phyloP scores from a whole-genome alignment of 352 stramenopile genomes.

The Chrysophaeum taylorii region DNA sequence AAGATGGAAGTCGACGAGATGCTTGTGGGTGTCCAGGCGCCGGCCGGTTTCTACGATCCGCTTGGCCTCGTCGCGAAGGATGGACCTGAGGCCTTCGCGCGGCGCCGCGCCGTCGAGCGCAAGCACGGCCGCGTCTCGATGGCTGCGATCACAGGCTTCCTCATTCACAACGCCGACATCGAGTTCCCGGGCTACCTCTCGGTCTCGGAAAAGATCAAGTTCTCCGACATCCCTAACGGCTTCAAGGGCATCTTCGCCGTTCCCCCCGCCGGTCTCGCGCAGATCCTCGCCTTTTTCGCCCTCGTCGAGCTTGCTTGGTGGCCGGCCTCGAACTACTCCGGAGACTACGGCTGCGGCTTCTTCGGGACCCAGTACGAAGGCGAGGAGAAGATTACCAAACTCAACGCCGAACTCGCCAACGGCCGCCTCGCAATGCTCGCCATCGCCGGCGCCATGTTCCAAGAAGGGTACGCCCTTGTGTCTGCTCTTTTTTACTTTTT shows the following conservation, averaged over 20 bases:
- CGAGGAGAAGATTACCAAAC: slow-evolving; percentile 32
- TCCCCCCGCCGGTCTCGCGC: slow-evolving; percentile 13
- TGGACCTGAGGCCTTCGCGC: slow-evolving; percentile 37
- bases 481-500: too few species aligned
- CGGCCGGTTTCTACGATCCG: slow-evolving; percentile 27
- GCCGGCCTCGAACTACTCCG: slow-evolving; percentile 35
- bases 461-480: too few species aligned
- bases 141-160: slow-evolving; percentile 36
- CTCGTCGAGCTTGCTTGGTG: slow-evolving; percentile 27
- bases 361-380: slow-evolving; percentile 22
- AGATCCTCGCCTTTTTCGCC: slow-evolving; percentile 19
- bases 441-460: slow-evolving; percentile 21
- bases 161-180: slow-evolving; percentile 26
- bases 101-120: slow-evolving; percentile 38
- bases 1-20: slow-evolving; percentile 16
- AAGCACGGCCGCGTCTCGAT: slow-evolving; percentile 44
- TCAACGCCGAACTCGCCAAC: slow-evolving; percentile 25
- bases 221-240: slow-evolving; percentile 23
- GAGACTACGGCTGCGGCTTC: slow-evolving; percentile 35
- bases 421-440: slow-evolving; percentile 20
- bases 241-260: slow-evolving; percentile 25
- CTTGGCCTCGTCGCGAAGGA: slow-evolving; percentile 21
- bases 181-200: slow-evolving; percentile 22
- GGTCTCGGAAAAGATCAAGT: slow-evolving; percentile 17
- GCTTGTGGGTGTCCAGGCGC: slow-evolving; percentile 6